Conservation (phyloP, 148 eudicot genomes). For the Dianthus caryophyllus region DNA sequence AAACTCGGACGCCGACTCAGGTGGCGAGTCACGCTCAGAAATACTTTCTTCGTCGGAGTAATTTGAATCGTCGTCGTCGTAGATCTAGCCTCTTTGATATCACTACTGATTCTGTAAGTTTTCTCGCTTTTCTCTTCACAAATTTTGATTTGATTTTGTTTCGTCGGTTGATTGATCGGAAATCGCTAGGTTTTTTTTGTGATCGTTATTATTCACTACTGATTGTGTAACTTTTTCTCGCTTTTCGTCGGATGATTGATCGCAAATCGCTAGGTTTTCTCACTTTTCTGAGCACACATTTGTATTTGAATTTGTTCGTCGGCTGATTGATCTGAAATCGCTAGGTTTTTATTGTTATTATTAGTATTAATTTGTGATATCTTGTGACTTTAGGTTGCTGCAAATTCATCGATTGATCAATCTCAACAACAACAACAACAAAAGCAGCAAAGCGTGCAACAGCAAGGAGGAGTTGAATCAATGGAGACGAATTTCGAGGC, state of each 20-base stretch:
- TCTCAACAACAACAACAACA: neutral
- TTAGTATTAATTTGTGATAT: too few species aligned
- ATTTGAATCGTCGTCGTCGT: conserved; percentile 65
- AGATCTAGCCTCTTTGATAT: conserved; percentile 80
- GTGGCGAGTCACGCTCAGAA: conserved; percentile 89
- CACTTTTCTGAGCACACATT: too few species aligned
- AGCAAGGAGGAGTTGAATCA: neutral
- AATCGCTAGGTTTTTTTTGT: neutral
- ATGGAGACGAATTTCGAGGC: conserved; percentile 12
- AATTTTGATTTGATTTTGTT: too few species aligned
- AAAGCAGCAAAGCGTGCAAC: neutral
- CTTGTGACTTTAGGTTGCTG: conserved; percentile 12
- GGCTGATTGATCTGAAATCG: neutral
- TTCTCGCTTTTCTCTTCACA: neutral
- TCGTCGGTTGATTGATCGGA: neutral
- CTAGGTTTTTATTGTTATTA: too few species aligned
- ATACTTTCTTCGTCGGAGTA: conserved; percentile 57
- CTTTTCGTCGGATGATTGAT: too few species aligned
- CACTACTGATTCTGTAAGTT: conserved; percentile 62
- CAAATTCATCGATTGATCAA: conserved; percentile 12
- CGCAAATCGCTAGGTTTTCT: too few species aligned
- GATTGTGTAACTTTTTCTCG: too few species aligned
- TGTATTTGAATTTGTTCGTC: too few species aligned
- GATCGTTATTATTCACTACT: too few species aligned
- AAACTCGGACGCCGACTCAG: conserved; percentile 77